Percentiles rank a stretch among this genome's conserved stretches.
Evolutionary conservation across 768 basidiomycete species (phyloP).

Genomic region (Suillus decipiens): DNA sequence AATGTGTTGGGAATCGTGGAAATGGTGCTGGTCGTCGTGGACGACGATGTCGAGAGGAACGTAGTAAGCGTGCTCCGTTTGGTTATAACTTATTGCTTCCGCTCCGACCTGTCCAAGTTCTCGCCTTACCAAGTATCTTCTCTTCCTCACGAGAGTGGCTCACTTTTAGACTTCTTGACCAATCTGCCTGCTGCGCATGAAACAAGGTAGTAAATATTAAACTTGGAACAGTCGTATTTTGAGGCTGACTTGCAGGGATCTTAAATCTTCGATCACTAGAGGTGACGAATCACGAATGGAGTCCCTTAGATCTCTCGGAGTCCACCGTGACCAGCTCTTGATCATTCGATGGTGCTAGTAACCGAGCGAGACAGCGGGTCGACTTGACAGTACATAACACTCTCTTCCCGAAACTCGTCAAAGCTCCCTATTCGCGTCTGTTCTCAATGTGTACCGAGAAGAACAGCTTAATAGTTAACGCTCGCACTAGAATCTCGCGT

Average conservation of each 20-base stretch:
- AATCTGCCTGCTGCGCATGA: background rate
- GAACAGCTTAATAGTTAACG: background rate
- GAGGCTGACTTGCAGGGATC: background rate
- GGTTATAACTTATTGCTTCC: conserved; percentile 13
- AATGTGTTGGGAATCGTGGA: conserved; percentile 11
- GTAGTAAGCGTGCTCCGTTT: conserved; percentile 22
- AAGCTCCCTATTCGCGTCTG: background rate
- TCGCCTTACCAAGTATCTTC: background rate
- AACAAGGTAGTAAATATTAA: background rate
- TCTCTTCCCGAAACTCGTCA: background rate
- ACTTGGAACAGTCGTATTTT: background rate
- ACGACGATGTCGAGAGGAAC: conserved; percentile 15
- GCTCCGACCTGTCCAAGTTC: background rate
- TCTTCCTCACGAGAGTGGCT: conserved; percentile 4
- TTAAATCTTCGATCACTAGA: background rate
- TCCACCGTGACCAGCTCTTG: background rate
- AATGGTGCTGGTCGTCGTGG: conserved; percentile 20
- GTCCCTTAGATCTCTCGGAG: background rate
- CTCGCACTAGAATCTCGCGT: background rate
- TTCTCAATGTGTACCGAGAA: background rate
- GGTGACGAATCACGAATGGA: background rate
- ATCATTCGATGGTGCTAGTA: background rate
- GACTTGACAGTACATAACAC: background rate
- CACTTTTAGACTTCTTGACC: background rate
- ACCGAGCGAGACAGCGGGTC: background rate